Base-by-base conservation (phyloP, 2,329 filamentous ascomycete species). In the Cercospora nicotianae region DNA sequence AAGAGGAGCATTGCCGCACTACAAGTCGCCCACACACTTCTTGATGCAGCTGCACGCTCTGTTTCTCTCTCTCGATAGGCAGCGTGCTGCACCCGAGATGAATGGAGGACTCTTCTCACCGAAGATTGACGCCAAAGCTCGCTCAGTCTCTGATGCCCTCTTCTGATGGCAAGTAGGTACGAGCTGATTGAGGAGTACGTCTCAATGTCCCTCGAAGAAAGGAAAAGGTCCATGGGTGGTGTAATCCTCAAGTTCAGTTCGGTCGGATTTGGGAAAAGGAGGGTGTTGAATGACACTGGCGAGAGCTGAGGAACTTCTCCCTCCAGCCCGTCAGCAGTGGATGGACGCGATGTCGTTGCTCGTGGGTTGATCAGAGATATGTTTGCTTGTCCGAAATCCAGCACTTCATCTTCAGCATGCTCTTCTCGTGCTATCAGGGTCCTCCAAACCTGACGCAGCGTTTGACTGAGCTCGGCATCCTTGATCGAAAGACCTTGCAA, bases 1-100 rank as follows among this genome's bases (percentile, higher is more conserved):
- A 98, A 84, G 73, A 98, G 91, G 80, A 97, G 97, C 3, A 96
- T 87, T 1, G 92, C 90, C 2, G 93, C 91, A 75, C 91, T 93
- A 73, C 91, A 90, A 0, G 92, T 96, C 0, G 93, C 94, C 95
- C 95, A 99, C 0, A 94, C 87, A 70, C 89, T 90, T 16, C 95
- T 88, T 85, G 96, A 91, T 0, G 87, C 85, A 36, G 85, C 83
- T 4, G 87, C 85, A 18, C 94, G 86, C 16, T 82, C 77, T 28
- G 87, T 87, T 72, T 89, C 87, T 61, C 91, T 86, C 72, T 87
- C 81, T 30, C 93, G 87, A 10, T 91, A 85, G 23, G 86, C 81
- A 28, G 82, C 82, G 16, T 92, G 85, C 69, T 87, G 86, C 18
- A 85, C 83, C 67, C 65, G 57, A 5, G 65, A 20, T 13, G 59